phyloP scores from a whole-genome alignment of 257 asterid species.

The Lithospermum erythrorhizon region DNA sequence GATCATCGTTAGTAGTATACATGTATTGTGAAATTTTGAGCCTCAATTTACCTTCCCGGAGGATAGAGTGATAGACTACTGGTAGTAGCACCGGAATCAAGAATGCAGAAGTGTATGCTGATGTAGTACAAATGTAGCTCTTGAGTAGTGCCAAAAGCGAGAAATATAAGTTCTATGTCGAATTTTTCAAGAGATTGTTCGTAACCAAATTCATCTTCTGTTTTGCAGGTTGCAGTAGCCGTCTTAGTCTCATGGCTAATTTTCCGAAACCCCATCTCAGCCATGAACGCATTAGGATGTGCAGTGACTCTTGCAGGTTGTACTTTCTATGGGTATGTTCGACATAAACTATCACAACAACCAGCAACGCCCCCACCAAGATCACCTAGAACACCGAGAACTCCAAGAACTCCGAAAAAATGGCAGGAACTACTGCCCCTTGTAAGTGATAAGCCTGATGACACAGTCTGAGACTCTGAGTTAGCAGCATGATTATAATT shows the following conservation, averaged over 20 bases:
- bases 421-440: constrained; percentile 53
- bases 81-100: neutral
- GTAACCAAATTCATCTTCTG: neutral
- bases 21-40: no score
- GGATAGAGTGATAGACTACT: no score
- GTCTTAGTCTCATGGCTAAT: constrained; percentile 75
- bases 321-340: constrained; percentile 68
- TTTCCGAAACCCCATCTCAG: constrained; percentile 63
- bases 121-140: no score
- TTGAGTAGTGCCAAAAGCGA: neutral
- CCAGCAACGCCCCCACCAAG: constrained; percentile 19
- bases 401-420: constrained; percentile 38
- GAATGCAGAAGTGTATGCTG: neutral
- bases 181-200: neutral
- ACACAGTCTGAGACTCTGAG: constrained; percentile 18
- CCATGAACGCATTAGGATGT: constrained; percentile 71
- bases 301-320: constrained; percentile 64
- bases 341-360: constrained; percentile 48
- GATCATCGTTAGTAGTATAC: no score
- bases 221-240: constrained; percentile 65
- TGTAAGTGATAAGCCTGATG: constrained; percentile 41
- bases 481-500: neutral
- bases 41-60: no score
- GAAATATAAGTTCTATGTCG: neutral
- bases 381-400: constrained; percentile 22